Base-by-base conservation (phyloP, 1,284 basidiomycete species). In the Ganoderma boninense region DNA sequence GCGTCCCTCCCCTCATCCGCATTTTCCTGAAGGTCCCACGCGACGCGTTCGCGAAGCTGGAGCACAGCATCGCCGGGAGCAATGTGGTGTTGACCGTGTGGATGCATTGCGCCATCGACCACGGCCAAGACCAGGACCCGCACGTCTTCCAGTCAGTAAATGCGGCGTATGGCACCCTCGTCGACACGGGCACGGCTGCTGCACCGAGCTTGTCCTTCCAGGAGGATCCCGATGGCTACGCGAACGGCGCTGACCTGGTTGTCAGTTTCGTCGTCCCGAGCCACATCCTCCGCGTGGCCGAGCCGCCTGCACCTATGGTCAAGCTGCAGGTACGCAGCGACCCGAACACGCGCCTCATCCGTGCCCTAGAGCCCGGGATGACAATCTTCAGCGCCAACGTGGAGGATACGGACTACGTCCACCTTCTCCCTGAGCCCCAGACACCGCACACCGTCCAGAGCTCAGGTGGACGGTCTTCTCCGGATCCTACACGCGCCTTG, bases 121-220 rank as follows among this genome's bases (percentile, higher is more conserved):
- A 79, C 4, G 52, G 3, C 0, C 43, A 62, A 63, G 73, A 65
- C 2, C 76, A 76, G 23, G 52, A 43, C 10, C 11, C 49, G 26
- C 81, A 83, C 67, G 68, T 77, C 18, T 84, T 81, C 70, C 62
- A 75, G 0, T 68, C 78, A 0, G 66, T 84, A 2, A 77, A 81
- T 60, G 78, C 76, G n/a, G 77, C 77, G 0, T 84, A 80, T 62
- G 83, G 83, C 16, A 68, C 65, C 4, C 72, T 79, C 1, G 71
- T 77, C 52, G 38, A 71, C 1, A 73, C 69, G 18, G 82, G 81
- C 4, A 77, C 79, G 14, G 70, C 70, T 56, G 61, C 52, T 4
- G 62, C 71, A 14, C 79, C 79, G 0, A 57, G 68, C 23, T 72
- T 81, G 2, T 7, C 74, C 0, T 80, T 84, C 70, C 74, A 81